Evolutionary conservation across 768 basidiomycete genomes (phyloP), one percentile per base, ranked within the genome.

Genomic region (Termitomyces sp.): DNA sequence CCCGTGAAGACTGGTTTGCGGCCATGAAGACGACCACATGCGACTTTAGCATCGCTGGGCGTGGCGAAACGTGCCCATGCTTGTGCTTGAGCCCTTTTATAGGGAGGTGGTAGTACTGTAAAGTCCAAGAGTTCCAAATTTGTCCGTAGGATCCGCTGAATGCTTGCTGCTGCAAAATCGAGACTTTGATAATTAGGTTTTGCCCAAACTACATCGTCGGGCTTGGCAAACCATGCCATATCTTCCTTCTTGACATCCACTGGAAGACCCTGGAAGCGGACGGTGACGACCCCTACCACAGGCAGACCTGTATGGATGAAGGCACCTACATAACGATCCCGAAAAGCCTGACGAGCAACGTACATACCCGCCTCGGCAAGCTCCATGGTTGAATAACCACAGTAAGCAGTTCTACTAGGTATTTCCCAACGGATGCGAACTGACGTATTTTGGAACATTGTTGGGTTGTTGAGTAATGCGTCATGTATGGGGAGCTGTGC

Each of bases 361-460:
- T 70, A 66, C 6, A 89, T 76, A 2, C 80, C 88, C 20, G 66
- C 62, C 22, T 76, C 66, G 0, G 90, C 89, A 9, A 74, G 70
- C 40, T 71, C 68, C 49, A 71, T 59, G 0, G 73, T 77, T 0
- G 70, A 63, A 60, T 87, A 92, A 1, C 91, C 89, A 13, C 79
- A 82, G 56, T 81, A 92, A 0, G 79, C 87, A 1, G 72, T 71
- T 39, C 75, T 76, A 18, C 69, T 66, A 0, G 91, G 84, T 3
- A 78, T 79, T 5, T 82, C 79, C 80, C 86, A 88, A 15, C 73
- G 66, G 31, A 92, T 67, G 15, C 78, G 77, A 10, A 88, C 80
- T 2, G 76, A 71, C 1, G 76, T 81, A 56, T 88, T 85, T 12
- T 69, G 70, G 23, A 89, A 66, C 7, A 72, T 60, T 0, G 74